A percentile compares a stretch with the other conserved stretches of the same genome.
phyloP scores from a whole-genome alignment of 805 yeast genomes.

The Ogataea naganishii region DNA sequence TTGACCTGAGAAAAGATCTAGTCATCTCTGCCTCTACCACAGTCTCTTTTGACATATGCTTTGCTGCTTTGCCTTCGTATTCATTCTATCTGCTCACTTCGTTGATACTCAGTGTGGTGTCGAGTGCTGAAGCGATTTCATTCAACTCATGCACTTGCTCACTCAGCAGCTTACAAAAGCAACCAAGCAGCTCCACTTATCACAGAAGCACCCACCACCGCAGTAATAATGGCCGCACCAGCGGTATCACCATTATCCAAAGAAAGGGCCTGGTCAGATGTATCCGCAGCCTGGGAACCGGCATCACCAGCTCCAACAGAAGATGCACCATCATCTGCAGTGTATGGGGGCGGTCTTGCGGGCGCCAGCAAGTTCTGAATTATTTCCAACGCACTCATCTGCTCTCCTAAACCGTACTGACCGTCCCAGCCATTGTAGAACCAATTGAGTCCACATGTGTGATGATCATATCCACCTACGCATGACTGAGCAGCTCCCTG shows the following conservation, averaged over 20 bases:
- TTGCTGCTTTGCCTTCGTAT: neutral
- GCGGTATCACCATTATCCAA: slow-evolving; percentile 44
- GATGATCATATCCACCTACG: slow-evolving; percentile 65
- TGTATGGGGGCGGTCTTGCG: slow-evolving; percentile 43
- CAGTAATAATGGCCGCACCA: slow-evolving; percentile 64
- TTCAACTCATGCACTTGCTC: no score
- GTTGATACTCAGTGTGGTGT: neutral
- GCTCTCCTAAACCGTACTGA: slow-evolving; percentile 68
- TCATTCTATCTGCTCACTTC: neutral
- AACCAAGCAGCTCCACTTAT: slow-evolving; percentile 19
- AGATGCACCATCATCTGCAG: slow-evolving; percentile 23
- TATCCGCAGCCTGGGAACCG: slow-evolving; percentile 40
- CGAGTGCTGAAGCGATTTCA: no score
- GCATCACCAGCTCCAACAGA: slow-evolving; percentile 53
- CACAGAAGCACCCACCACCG: slow-evolving; percentile 35
- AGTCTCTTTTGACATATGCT: no score
- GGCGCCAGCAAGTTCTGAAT: slow-evolving; percentile 40
- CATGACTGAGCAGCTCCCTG: slow-evolving; percentile 63
- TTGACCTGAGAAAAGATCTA: slow-evolving; percentile 1
- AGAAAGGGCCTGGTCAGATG: slow-evolving; percentile 29
- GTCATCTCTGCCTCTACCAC: neutral
- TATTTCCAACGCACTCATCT: slow-evolving; percentile 63
- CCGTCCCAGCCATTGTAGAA: slow-evolving; percentile 51
- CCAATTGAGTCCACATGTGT: slow-evolving; percentile 75
- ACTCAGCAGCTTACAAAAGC: neutral